Evolutionary conservation across 495 filamentous ascomycete species (phyloP).

Genomic region (Daldinia grandis): DNA sequence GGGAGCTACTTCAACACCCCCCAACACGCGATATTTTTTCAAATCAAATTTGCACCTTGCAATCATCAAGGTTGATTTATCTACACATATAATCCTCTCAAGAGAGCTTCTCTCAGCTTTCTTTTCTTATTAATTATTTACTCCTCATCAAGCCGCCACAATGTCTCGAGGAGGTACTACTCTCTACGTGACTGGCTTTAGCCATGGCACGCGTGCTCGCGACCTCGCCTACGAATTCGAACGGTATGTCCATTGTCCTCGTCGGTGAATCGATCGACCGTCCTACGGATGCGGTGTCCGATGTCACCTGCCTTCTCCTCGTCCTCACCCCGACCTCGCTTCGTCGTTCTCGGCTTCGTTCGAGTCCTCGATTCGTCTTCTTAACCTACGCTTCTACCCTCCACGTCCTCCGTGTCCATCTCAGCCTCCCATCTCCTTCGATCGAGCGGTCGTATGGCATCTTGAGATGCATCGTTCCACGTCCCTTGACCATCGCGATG

Average conservation of each 20-base stretch:
- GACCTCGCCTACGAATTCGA: constrained; percentile 94
- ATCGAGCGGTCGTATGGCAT: constrained; percentile 66
- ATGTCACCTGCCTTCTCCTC: constrained; percentile 47
- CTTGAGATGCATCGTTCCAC: constrained; percentile 47
- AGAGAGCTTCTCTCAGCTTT: constrained; percentile 7
- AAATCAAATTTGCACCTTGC: constrained; percentile 18
- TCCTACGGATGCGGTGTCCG: constrained; percentile 48
- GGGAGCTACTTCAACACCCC: constrained; percentile 30
- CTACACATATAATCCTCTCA: background rate
- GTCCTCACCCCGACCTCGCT: constrained; percentile 44
- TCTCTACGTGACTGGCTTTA: constrained; percentile 96
- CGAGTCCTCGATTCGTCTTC: constrained; percentile 51
- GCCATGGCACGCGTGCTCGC: constrained; percentile 98
- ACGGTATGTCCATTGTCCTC: constrained; percentile 77
- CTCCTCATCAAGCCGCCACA: constrained; percentile 52
- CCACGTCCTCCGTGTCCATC: constrained; percentile 52
- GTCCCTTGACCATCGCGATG: constrained; percentile 47
- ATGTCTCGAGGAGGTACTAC: constrained; percentile 94
- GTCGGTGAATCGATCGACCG: constrained; percentile 49
- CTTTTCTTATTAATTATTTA: constrained; percentile 32
- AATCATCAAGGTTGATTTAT: constrained; percentile 30
- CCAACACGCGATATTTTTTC: constrained; percentile 20
- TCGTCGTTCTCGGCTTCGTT: constrained; percentile 50
- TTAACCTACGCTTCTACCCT: constrained; percentile 51
- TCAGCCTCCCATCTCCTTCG: constrained; percentile 52